A percentile compares a stretch with the other conserved stretches of the same genome.
Conservation (phyloP, 2,329 filamentous ascomycete genomes). For the Aspergillus eucalypticola region DNA sequence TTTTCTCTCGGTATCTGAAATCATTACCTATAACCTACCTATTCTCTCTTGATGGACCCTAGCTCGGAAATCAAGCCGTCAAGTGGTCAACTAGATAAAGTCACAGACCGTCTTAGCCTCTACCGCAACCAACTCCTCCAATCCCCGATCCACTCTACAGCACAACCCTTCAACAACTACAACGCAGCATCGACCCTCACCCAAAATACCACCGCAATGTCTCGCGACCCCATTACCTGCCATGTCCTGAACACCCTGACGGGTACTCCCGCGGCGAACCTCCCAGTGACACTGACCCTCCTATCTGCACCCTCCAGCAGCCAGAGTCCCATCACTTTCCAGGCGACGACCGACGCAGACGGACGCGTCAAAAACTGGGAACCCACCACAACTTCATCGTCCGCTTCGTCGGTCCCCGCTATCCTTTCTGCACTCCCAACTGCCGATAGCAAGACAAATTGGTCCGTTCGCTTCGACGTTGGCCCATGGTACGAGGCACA, state of each 20-base stretch:
- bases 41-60: slow-evolving; percentile 28
- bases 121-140: slow-evolving; percentile 35
- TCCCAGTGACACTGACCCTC: slow-evolving; percentile 54
- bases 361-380: slow-evolving; percentile 49
- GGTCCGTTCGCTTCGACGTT: slow-evolving; percentile 49
- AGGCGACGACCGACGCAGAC: slow-evolving; percentile 47
- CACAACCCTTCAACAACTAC: slow-evolving; percentile 13
- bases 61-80: slow-evolving; percentile 16
- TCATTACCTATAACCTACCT: slow-evolving; percentile 2
- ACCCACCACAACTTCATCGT: slow-evolving; percentile 24
- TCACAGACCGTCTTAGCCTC: slow-evolving; percentile 35
- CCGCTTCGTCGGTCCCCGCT: slow-evolving; percentile 22
- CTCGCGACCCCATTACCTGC: slow-evolving; percentile 51
- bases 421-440: slow-evolving; percentile 38
- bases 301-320: slow-evolving; percentile 47
- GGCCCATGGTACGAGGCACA: slow-evolving; percentile 50
- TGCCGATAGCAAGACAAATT: slow-evolving; percentile 44
- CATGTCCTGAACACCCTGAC: slow-evolving; percentile 53
- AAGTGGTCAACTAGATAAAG: slow-evolving; percentile 25
- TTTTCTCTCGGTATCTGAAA: slow-evolving; percentile 2
- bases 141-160: slow-evolving; percentile 10
- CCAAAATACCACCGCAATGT: slow-evolving; percentile 29
- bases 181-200: slow-evolving; percentile 11
- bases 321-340: slow-evolving; percentile 33
- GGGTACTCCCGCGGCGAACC: slow-evolving; percentile 45